phyloP scores from a whole-genome alignment of 2,329 filamentous ascomycete genomes.

The Sporothrix mexicana region DNA sequence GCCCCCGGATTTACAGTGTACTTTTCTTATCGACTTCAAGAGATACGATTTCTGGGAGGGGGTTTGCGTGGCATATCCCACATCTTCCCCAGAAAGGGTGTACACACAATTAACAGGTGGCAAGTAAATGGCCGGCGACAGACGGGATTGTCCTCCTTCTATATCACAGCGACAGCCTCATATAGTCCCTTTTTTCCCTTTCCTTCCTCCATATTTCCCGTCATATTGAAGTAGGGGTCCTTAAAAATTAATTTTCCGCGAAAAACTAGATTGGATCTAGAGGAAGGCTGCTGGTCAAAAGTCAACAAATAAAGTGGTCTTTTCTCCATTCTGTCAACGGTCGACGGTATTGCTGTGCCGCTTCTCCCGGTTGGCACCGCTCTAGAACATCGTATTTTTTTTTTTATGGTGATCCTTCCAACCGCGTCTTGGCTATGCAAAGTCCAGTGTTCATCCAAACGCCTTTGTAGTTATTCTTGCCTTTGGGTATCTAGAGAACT shows the following conservation, averaged over 20 bases:
- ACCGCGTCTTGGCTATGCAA: background rate
- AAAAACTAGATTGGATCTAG: background rate
- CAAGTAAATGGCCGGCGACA: background rate
- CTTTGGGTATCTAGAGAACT: no score
- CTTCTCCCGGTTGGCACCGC: background rate
- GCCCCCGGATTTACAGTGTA: background rate
- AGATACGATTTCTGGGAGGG: background rate
- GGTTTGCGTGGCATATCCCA: slow-evolving; percentile 5
- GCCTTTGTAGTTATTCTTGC: no score
- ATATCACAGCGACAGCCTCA: slow-evolving; percentile 5
- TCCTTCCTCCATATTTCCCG: background rate
- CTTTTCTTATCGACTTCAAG: no score
- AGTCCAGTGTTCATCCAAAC: no score
- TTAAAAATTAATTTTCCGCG: background rate
- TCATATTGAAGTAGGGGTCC: background rate
- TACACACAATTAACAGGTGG: slow-evolving; percentile 1
- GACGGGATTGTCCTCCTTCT: background rate
- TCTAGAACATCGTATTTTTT: background rate
- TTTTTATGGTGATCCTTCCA: background rate
- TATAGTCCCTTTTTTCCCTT: background rate
- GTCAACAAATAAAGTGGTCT: background rate
- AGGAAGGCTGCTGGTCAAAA: background rate
- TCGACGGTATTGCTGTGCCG: background rate
- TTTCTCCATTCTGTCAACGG: no score
- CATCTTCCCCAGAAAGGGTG: background rate